Evolutionary conservation across 306 rosid genomes (phyloP).

Genomic region (Trichosanthes truncata): DNA sequence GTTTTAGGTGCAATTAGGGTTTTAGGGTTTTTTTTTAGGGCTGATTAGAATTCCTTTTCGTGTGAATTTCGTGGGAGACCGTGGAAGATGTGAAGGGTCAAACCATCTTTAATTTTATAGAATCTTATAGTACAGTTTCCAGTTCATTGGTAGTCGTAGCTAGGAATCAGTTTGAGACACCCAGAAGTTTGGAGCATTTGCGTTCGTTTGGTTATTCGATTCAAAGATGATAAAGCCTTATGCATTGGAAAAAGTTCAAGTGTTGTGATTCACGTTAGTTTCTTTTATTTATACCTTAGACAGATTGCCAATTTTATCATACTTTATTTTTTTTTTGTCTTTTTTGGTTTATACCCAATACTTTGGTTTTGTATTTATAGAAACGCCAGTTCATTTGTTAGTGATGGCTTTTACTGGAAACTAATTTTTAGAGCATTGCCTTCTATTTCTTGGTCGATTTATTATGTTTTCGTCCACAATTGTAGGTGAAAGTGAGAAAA

Average conservation of each 20-base stretch:
- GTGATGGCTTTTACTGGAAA: background rate
- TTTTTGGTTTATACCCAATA: background rate
- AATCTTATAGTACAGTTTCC: conserved; percentile 6
- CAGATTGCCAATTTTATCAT: no score
- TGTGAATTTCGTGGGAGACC: conserved; percentile 59
- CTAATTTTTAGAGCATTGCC: background rate
- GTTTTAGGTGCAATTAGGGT: conserved; percentile 23
- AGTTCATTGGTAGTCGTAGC: conserved; percentile 45
- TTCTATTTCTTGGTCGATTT: background rate
- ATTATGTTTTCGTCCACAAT: conserved; percentile 2
- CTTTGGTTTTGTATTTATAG: background rate
- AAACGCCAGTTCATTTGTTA: background rate
- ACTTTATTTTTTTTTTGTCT: background rate
- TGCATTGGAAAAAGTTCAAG: conserved; percentile 43
- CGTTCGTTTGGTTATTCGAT: conserved; percentile 42
- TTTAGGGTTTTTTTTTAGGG: conserved; percentile 20
- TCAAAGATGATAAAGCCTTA: conserved; percentile 21
- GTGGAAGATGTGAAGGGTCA: conserved; percentile 29
- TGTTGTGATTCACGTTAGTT: background rate
- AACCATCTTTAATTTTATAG: conserved; percentile 23
- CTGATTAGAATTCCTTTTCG: conserved; percentile 48
- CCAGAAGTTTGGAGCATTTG: no score
- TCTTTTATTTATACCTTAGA: background rate
- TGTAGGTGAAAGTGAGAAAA: conserved; percentile 68
- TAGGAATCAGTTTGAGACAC: conserved; percentile 29